Base-by-base conservation (phyloP, 495 filamentous ascomycete genomes). In the Saxophila tyrrhenica region DNA sequence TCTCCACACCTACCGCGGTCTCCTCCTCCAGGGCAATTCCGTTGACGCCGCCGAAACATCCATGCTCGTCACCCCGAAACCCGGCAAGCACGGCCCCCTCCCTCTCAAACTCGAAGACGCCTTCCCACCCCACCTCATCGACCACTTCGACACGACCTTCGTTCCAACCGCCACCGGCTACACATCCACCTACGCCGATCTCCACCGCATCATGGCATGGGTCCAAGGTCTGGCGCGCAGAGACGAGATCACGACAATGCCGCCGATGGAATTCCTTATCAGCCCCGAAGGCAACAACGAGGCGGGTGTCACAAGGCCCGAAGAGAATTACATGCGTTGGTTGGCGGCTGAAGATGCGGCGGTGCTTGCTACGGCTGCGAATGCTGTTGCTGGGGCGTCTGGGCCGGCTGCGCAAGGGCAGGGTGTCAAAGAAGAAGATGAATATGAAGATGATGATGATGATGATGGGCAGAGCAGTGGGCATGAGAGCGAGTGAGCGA, bases 251-350 rank as follows among this genome's bases (percentile, higher is more conserved):
- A 22, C 10, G 8, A n/a, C 21, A 17, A 39, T 63, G 51, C 57
- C 57, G 29, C 57, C 57, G 41, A 50, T 63, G 41, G 61, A 63
- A 46, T 63, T 63, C 48, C 57, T 63, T 7, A 51, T 57, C 25
- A 45, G 24, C 35, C 32, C 54, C 23, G 1, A 35, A 10, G 38
- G 15, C 1, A 35, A 46, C 9, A 41, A 39, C 45, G 57, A 54
- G 50, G 29, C 17, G 5, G 29, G 29, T 13, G 23, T 56, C 20
- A 55, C 13, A 25, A 39, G 55, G n/a, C 39, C 53, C 3, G n/a
- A 3, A 13, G 45, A 39, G 1, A 57, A 60, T 39, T 56, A 63
- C 51, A 19, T 50, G 49, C 49, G 35, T 23, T 61, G 55, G 54
- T 7, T 35, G 1, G 10, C 25, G 8, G 3, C 11, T 2, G 29